A percentile compares a stretch with the other conserved stretches of the same genome.
Evolutionary conservation across 495 filamentous ascomycete species (phyloP).

Genomic region (Apiosordaria backusii): DNA sequence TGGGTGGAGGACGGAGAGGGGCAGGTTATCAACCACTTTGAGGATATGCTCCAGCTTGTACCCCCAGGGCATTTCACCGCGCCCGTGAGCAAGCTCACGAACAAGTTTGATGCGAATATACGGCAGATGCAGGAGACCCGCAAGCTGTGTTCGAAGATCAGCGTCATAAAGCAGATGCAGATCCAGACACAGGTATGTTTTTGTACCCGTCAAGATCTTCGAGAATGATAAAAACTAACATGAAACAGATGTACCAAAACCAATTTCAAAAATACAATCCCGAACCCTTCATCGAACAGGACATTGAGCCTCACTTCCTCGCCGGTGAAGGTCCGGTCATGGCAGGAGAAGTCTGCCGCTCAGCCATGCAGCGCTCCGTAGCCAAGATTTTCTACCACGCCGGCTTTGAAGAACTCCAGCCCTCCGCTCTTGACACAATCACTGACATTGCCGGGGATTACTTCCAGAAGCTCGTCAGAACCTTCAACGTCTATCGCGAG

Average conservation of each 20-base stretch:
- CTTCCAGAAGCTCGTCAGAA: constrained; percentile 76
- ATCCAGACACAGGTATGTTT: constrained; percentile 81
- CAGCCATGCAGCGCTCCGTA: constrained; percentile 82
- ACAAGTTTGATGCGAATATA: constrained; percentile 84
- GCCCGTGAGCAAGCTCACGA: constrained; percentile 71
- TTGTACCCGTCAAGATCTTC: background rate
- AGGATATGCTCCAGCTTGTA: constrained; percentile 73
- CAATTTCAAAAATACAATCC: constrained; percentile 98
- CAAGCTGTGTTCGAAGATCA: constrained; percentile 92
- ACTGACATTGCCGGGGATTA: constrained; percentile 90
- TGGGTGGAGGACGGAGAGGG: constrained; percentile 89
- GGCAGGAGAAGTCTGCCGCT: constrained; percentile 70
- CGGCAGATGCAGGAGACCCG: constrained; percentile 94
- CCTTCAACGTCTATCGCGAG: constrained; percentile 78
- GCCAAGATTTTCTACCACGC: constrained; percentile 95
- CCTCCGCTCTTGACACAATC: constrained; percentile 82
- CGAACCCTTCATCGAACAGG: constrained; percentile 81
- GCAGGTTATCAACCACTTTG: constrained; percentile 77
- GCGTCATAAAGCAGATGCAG: constrained; percentile 99
- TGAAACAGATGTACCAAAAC: constrained; percentile 81
- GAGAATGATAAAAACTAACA: constrained; percentile 9
- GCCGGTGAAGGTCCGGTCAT: constrained; percentile 86
- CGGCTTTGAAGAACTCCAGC: constrained; percentile 96
- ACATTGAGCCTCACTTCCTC: constrained; percentile 78
- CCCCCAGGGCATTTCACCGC: constrained; percentile 71